Evolutionary conservation across 1,139 yeast species (phyloP), one percentile per base, ranked within the genome.

Genomic region (Nadsonia commutata): DNA sequence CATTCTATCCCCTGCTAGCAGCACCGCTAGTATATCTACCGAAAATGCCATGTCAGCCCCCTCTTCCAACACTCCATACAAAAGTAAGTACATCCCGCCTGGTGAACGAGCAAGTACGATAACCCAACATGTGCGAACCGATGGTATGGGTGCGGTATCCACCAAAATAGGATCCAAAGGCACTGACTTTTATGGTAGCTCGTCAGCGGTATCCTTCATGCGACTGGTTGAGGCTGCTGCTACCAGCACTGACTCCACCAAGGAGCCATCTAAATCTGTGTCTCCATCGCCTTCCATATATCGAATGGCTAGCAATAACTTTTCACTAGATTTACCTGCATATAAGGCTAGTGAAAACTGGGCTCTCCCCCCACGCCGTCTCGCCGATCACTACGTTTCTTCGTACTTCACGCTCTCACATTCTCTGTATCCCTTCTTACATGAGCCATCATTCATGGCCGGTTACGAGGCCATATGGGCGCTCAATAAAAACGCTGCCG

Each of bases 181-280:
- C 2, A 42, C 41, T 21, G 49, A 46, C 31, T 47, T 49, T 39
- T 47, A 49, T 33, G 52, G 52, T 3, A 31, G 43, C 16, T 47
- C 52, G 11, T 46, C 52, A 6, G 51, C 51, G 3, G 27, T 48
- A 38, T 46, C 52, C 18, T 50, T 50, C 22, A 48, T 50, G 50
- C 27, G 44, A 20, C 40, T 50, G 13, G 52, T 50, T 16, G 50
- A 48, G 39, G 52, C 52, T 1, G 52, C 52, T 2, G 43, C 39
- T 38, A 45, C 48, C n/a, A 47, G 43, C 17, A 40, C 20, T 9
- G 38, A 31, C 6, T 21, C 23, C 8, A 6, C 23, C 8, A 21
- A 9, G 8, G 23, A 21, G 6, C 23, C 23, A 6, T 21, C 23
- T 21, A n/a, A n/a, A n/a, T n/a, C n/a, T n/a, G n/a, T n/a, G n/a